Conservation (phyloP, 257 asterid genomes). For the Craterostigma plantagineum region DNA sequence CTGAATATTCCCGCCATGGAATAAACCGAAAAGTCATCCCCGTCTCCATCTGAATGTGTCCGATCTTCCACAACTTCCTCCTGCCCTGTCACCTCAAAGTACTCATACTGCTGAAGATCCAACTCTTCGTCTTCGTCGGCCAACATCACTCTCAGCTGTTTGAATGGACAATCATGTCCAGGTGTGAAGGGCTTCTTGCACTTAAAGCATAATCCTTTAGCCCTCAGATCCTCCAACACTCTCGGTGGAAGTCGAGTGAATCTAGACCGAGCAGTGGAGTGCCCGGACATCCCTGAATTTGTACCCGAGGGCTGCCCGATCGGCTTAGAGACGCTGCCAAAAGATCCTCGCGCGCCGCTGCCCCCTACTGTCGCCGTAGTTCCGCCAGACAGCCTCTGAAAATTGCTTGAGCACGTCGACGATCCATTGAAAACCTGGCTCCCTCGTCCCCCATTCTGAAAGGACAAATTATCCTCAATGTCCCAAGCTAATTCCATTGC, state of each 20-base stretch:
- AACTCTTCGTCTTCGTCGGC: neutral
- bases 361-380: neutral
- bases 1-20: neutral
- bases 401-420: neutral
- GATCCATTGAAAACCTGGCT: neutral
- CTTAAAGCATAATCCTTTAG: neutral
- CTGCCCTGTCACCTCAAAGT: too few species aligned
- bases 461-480: too few species aligned
- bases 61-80: too few species aligned
- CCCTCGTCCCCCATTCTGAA: neutral
- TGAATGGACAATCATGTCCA: neutral
- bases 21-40: neutral
- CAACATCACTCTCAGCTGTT: constrained; percentile 1
- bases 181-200: neutral
- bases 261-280: neutral
- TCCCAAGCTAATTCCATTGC: too few species aligned
- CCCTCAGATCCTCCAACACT: neutral
- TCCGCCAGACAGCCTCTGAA: neutral
- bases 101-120: neutral
- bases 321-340: too few species aligned
- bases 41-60: neutral
- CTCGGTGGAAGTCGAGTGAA: neutral
- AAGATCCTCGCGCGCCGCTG: neutral
- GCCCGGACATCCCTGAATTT: neutral
- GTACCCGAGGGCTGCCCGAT: too few species aligned